Percentiles rank a stretch among this genome's conserved stretches.
phyloP scores from a whole-genome alignment of 2,329 filamentous ascomycete species.

The Neopestalotiopsis sp. region DNA sequence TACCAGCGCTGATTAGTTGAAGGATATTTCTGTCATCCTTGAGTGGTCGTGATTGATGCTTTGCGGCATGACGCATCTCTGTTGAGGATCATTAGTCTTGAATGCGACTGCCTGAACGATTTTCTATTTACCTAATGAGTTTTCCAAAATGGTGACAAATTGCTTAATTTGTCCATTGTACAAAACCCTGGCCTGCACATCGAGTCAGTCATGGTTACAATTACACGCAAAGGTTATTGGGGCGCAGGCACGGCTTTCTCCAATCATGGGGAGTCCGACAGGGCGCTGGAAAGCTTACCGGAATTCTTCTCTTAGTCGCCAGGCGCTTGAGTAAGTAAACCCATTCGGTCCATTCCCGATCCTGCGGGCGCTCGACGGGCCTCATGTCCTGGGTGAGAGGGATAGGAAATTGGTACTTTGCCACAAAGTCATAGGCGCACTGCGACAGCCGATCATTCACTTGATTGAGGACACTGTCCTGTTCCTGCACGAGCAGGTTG shows the following conservation, averaged over 20 bases:
- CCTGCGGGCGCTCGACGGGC: conserved; percentile 37
- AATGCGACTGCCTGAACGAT: not conserved
- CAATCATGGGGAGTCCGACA: not conserved
- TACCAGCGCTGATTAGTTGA: conserved; percentile 84
- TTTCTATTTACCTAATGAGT: conserved; percentile 74
- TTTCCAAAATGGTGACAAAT: conserved; percentile 86
- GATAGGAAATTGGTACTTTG: conserved; percentile 90
- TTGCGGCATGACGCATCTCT: conserved; percentile 73
- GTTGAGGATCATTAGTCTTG: not conserved
- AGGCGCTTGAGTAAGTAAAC: conserved; percentile 85
- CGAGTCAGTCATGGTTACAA: conserved; percentile 4
- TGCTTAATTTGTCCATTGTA: conserved; percentile 94
- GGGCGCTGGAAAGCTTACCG: not conserved
- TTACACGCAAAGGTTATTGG: not conserved
- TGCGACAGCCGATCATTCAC: conserved; percentile 86
- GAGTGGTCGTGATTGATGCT: conserved; percentile 80
- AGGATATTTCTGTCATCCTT: conserved; percentile 91
- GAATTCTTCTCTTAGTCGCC: conserved; percentile 71
- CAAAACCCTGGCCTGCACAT: conserved; percentile 67
- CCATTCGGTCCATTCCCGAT: conserved; percentile 85
- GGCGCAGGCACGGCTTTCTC: not conserved
- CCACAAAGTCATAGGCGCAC: conserved; percentile 89
- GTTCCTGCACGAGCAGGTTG: conserved; percentile 82
- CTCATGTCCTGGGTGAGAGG: conserved; percentile 69
- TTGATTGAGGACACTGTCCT: conserved; percentile 79